Conservation (phyloP, 225 moss, liverwort and hornwort genomes). For the Bryoerythrophyllum caledonicum region DNA sequence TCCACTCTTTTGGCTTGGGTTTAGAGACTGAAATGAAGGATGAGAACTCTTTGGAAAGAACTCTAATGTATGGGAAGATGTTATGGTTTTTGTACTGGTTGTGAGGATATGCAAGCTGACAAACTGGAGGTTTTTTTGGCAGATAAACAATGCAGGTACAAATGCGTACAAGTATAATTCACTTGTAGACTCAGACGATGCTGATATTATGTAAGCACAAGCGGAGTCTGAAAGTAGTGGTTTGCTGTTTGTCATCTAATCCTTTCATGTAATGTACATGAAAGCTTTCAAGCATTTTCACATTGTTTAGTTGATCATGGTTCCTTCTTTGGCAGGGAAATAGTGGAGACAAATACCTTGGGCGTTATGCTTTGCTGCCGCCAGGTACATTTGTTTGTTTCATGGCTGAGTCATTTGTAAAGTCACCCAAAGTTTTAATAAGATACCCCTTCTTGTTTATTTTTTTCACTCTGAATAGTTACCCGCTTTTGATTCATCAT, state of each 20-base stretch:
- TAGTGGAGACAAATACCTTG: conserved; percentile 95
- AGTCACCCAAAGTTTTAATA: no score
- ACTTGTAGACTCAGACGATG: conserved; percentile 90
- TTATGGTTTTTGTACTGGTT: neutral
- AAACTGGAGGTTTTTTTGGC: conserved; percentile 27
- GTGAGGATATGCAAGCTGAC: conserved; percentile 24
- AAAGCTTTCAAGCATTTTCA: neutral
- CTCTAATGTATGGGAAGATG: neutral
- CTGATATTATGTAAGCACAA: conserved; percentile 80
- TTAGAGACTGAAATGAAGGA: no score
- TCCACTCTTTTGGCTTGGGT: no score
- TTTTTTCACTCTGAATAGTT: no score
- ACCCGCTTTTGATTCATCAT: no score
- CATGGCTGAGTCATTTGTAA: neutral
- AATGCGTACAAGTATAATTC: conserved; percentile 93
- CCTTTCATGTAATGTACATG: conserved; percentile 7
- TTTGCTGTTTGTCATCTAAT: conserved; percentile 4
- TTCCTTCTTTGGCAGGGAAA: conserved; percentile 68
- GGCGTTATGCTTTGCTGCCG: conserved; percentile 99
- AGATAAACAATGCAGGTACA: conserved; percentile 99
- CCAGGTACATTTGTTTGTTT: conserved; percentile 56
- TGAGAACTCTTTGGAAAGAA: no score
- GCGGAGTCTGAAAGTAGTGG: no score
- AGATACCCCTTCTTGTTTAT: no score
- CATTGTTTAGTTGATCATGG: conserved; percentile 22